Evolutionary conservation across 2,329 filamentous ascomycete genomes (phyloP).

Genomic region (Ascochyta koolunga): DNA sequence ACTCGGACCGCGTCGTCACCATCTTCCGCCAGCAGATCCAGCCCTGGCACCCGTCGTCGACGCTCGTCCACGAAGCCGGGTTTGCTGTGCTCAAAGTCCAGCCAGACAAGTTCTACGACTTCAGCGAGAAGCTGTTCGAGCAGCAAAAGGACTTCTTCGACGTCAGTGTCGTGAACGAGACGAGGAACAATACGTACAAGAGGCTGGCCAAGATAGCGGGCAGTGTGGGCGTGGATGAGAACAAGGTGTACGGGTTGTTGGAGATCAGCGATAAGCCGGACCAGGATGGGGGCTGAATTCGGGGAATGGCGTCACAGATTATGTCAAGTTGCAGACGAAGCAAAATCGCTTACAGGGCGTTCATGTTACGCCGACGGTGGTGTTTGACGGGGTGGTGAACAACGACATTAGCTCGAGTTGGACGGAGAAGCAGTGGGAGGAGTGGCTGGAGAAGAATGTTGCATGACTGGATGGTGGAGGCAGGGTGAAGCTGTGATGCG

Average conservation of each 20-base stretch:
- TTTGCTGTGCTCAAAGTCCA: conserved; percentile 76
- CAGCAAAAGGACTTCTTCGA: conserved; percentile 84
- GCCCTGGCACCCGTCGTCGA: conserved; percentile 87
- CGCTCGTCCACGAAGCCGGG: conserved; percentile 76
- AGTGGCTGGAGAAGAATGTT: conserved; percentile 75
- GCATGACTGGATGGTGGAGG: conserved; percentile 50
- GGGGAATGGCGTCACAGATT: conserved; percentile 83
- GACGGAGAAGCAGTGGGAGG: conserved; percentile 51
- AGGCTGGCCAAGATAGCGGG: conserved; percentile 77
- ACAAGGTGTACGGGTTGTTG: conserved; percentile 71
- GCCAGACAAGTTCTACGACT: conserved; percentile 79
- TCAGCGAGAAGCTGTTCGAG: conserved; percentile 71
- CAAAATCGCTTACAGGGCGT: conserved; percentile 78
- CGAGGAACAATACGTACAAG: conserved; percentile 81
- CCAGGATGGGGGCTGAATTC: conserved; percentile 73
- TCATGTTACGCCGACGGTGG: conserved; percentile 88
- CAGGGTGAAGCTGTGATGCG: conserved; percentile 3
- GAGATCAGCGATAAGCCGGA: conserved; percentile 70
- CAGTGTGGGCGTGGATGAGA: conserved; percentile 72
- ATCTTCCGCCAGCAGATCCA: conserved; percentile 92
- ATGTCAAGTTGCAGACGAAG: conserved; percentile 84
- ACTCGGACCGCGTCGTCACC: conserved; percentile 68
- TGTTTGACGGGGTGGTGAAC: conserved; percentile 85
- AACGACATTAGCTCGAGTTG: conserved; percentile 80
- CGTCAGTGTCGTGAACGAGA: conserved; percentile 80